Evolutionary conservation across 2,329 filamentous ascomycete species (phyloP), one percentile per base, ranked within the genome.

Genomic region (Paraphoma chrysanthemicola): DNA sequence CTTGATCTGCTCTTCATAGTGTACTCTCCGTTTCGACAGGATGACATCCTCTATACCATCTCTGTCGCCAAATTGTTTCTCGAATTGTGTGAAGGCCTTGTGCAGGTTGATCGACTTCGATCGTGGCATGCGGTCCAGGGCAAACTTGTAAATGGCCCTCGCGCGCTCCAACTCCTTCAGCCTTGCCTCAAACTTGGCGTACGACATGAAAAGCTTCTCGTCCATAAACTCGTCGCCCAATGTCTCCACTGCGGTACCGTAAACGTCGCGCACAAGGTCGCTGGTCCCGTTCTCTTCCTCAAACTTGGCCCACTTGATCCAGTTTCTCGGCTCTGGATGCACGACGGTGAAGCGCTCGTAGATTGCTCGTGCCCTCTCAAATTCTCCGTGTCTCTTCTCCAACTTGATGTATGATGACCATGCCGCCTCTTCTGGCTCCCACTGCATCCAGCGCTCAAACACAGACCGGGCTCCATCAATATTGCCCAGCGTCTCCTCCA

Each of bases 221-320:
- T 98, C 95, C 79, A 96, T 94, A 68, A 96, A 96, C 41, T 97
- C 92, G 62, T 98, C 94, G 2, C 94, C 93, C 31, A 99, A 79
- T 0, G 91, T 89, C 74, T 98, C 94, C 31, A 98, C 89, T 1
- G 94, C 93, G 53, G 86, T 85, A 4, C 93, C 92, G 73, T 93
- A 98, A 0, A 98, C 94, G 60, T 98, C 93, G 18, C 95, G 86
- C 6, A 99, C 95, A 63, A 94, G 77, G 69, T 97, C 94, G 71
- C 90, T 94, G 1, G 93, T 97, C 8, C 95, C 95, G 66, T 89
- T 92, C 73, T 99, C 95, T 75, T 98, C 94, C 77, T 99, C 95
- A 66, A 98, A 99, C 60, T 91, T 91, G 57, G 94, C 90, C 95
- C 95, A 99, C 75, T 97, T 97, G 79, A 99, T 96, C 93, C 94